These are phyloP conservation scores for Lagerstroemia speciosa DNA, from an alignment of 345 rosid genomes.

Conservation along the genomic window DNA sequence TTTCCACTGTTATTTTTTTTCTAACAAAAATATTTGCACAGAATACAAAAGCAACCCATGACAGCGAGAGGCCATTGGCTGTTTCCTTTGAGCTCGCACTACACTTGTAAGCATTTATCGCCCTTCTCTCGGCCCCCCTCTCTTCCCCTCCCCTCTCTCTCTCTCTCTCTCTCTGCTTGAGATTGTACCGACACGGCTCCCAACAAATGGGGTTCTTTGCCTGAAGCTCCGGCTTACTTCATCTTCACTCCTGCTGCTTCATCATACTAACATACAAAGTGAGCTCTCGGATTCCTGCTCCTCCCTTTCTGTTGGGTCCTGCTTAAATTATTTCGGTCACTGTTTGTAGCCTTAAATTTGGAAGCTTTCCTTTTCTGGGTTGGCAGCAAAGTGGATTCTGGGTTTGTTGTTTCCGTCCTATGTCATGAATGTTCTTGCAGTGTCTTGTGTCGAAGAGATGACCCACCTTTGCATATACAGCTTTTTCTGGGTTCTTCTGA, in stretches of 20 bases:
- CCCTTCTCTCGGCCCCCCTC: constrained; percentile 9
- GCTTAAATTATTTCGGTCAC: background rate
- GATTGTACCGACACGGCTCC: constrained; percentile 69
- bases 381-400: background rate
- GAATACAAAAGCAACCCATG: constrained; percentile 33
- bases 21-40: background rate
- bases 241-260: background rate
- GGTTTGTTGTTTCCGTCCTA: background rate
- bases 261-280: background rate
- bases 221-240: constrained; percentile 16
- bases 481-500: background rate
- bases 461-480: background rate
- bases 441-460: background rate
- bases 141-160: constrained; percentile 1
- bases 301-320: constrained; percentile 7
- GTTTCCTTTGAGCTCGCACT: constrained; percentile 31
- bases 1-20: background rate
- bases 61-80: constrained; percentile 54
- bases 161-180: constrained; percentile 27
- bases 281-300: constrained; percentile 13
- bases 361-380: background rate
- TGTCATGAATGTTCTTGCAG: background rate
- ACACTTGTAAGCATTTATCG: constrained; percentile 40
- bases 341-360: background rate
- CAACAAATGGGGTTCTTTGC: constrained; percentile 37